Percentiles rank a stretch among this genome's conserved stretches.
Conservation (phyloP, 2,329 filamentous ascomycete species). For the Ilyonectria robusta region DNA sequence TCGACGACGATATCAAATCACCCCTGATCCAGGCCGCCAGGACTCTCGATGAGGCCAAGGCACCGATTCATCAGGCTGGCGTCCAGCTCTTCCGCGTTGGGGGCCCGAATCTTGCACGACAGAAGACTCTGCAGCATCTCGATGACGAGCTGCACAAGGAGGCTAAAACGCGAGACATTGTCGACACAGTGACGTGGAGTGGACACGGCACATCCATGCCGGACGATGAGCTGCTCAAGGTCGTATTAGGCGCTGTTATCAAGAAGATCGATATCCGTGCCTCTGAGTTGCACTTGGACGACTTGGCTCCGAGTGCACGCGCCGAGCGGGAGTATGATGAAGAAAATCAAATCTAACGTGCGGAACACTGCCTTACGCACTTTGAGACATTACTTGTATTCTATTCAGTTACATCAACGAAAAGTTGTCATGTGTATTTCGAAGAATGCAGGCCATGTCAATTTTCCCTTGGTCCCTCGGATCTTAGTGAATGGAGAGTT, state of each 20-base stretch:
- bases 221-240: slow-evolving; percentile 28
- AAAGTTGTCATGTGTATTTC: no score
- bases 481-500: no score
- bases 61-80: slow-evolving; percentile 27
- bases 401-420: no score
- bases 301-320: slow-evolving; percentile 10
- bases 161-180: slow-evolving; percentile 28
- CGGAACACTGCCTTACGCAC: no score
- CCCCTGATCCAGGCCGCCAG: slow-evolving; percentile 26
- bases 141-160: slow-evolving; percentile 33
- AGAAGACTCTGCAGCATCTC: slow-evolving; percentile 26
- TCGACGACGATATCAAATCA: slow-evolving; percentile 31
- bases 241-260: slow-evolving; percentile 28
- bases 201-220: slow-evolving; percentile 20
- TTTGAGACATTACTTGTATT: no score
- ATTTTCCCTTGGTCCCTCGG: no score
- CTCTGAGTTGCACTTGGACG: slow-evolving; percentile 20
- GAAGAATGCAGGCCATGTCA: no score
- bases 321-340: slow-evolving; percentile 5
- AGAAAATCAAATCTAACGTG: neutral
- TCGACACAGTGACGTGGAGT: slow-evolving; percentile 29
- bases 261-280: slow-evolving; percentile 28
- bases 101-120: slow-evolving; percentile 14
- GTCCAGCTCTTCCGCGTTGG: slow-evolving; percentile 31
- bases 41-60: slow-evolving; percentile 26